Evolutionary conservation across 192 early-diverging fungal species (phyloP).

Genomic region (Backusella circina): DNA sequence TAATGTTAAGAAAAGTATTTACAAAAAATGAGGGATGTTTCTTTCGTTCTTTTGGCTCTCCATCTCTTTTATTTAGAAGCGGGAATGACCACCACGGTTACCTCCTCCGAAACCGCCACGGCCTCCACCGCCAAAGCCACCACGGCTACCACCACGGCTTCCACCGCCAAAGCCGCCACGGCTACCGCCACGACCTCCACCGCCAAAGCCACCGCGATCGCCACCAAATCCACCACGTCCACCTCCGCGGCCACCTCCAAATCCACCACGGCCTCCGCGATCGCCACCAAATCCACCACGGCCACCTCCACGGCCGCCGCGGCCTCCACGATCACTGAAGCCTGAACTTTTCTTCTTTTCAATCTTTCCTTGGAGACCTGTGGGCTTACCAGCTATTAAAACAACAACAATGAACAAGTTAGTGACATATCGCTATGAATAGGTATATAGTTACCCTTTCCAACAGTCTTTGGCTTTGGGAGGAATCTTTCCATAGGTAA

Average conservation of each 20-base stretch:
- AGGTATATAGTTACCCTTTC: slow-evolving; percentile 49
- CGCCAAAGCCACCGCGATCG: slow-evolving; percentile 7
- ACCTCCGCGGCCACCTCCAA: background rate
- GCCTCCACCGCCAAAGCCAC: background rate
- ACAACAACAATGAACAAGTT: background rate
- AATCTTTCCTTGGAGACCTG: slow-evolving; percentile 58
- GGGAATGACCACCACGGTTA: background rate
- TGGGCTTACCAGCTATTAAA: slow-evolving; percentile 39
- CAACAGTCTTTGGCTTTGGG: slow-evolving; percentile 80
- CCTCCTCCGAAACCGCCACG: background rate
- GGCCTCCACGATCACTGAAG: slow-evolving; percentile 37
- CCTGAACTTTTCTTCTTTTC: slow-evolving; percentile 50
- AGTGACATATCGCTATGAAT: background rate
- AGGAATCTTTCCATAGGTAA: slow-evolving; percentile 94
- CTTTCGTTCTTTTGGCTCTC: background rate
- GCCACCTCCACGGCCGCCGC: slow-evolving; percentile 29
- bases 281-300: slow-evolving; percentile 16
- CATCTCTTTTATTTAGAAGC: background rate
- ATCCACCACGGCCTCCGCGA: slow-evolving; percentile 5
- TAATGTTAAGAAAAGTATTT: slow-evolving; percentile 1
- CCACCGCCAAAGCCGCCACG: slow-evolving; percentile 54
- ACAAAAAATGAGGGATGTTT: background rate
- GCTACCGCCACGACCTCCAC: slow-evolving; percentile 4
- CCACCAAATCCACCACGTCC: slow-evolving; percentile 22
- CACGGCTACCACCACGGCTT: background rate